phyloP scores from a whole-genome alignment of 768 basidiomycete genomes.

The Suillus decipiens region DNA sequence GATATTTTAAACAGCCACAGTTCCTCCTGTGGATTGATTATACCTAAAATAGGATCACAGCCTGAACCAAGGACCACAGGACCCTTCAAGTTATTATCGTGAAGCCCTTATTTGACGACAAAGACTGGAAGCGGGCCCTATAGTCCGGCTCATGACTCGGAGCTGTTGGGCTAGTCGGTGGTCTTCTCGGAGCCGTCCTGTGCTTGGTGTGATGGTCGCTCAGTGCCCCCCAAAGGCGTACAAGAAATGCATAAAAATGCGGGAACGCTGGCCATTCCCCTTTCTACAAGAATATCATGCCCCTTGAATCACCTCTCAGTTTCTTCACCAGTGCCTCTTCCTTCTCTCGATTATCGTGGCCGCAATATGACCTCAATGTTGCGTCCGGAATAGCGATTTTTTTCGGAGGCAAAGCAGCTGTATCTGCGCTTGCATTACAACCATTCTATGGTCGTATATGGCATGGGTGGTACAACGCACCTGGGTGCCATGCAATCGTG shows the following conservation, averaged over 20 bases:
- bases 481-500: constrained; percentile 31
- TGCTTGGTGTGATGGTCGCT: too few relatives aligned
- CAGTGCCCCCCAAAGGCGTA: neutral
- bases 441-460: constrained; percentile 30
- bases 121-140: neutral
- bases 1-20: neutral
- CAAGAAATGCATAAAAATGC: neutral
- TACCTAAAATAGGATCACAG: neutral
- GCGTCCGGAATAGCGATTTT: constrained; percentile 26
- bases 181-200: too few relatives aligned
- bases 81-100: too few relatives aligned
- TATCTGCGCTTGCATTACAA: constrained; percentile 31
- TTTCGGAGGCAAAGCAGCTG: constrained; percentile 34
- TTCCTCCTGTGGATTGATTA: neutral
- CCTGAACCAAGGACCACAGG: neutral
- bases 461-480: constrained; percentile 38
- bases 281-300: neutral
- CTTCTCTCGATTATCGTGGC: neutral
- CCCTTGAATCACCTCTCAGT: neutral
- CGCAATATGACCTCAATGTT: constrained; percentile 17
- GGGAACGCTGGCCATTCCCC: neutral
- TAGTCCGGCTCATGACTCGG: neutral
- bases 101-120: too few relatives aligned
- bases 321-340: neutral
- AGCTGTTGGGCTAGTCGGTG: too few relatives aligned